Evolutionary conservation across 2,329 filamentous ascomycete species (phyloP).

Genomic region (Cordyceps cicadae): DNA sequence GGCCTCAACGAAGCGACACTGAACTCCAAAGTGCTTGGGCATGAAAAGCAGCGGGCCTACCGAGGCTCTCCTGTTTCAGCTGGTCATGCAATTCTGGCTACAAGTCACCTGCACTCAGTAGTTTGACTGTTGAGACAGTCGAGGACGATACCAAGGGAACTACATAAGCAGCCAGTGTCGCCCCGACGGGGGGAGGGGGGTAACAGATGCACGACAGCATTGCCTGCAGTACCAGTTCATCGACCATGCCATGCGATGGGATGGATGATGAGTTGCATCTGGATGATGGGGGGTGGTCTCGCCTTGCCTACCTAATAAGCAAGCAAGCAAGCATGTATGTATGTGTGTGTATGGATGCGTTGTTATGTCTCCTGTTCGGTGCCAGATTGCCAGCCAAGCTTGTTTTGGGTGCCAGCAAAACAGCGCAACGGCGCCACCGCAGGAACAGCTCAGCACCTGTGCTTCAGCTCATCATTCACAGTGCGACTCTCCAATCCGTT

Average conservation of each 20-base stretch:
- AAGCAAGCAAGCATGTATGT: too few species aligned
- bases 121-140: too few species aligned
- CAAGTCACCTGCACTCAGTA: not conserved
- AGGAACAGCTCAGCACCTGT: not conserved
- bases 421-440: not conserved
- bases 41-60: too few species aligned
- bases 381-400: not conserved
- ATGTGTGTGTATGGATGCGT: not conserved
- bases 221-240: constrained; percentile 1
- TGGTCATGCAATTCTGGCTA: too few species aligned
- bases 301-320: not conserved
- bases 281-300: not conserved
- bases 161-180: not conserved
- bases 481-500: not conserved
- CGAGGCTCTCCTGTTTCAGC: too few species aligned
- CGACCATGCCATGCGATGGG: not conserved
- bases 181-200: too few species aligned
- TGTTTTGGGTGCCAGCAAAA: not conserved
- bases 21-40: too few species aligned
- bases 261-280: constrained; percentile 1
- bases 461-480: not conserved
- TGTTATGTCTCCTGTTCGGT: not conserved
- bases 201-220: not conserved
- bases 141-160: not conserved
- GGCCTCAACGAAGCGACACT: not conserved